Evolutionary conservation across 164 flowering plant genomes (phyloP).

Genomic region (Macadamia tetraphylla): DNA sequence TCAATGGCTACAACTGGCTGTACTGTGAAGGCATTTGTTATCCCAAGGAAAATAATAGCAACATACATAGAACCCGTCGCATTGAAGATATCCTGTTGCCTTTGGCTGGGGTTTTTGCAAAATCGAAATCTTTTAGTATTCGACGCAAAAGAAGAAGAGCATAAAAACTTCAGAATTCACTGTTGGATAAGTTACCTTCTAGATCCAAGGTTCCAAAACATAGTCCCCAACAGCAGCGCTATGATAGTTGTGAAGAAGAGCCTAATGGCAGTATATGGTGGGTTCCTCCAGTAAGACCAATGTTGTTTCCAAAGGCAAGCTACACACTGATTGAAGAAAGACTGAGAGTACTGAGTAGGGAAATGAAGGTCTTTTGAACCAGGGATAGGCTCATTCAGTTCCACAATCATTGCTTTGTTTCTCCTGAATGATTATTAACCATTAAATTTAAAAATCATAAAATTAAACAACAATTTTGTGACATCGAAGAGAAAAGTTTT

Average conservation of each 20-base stretch:
- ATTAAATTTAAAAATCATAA: too few species aligned
- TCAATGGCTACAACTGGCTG: conserved; percentile 39
- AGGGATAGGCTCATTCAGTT: conserved; percentile 27
- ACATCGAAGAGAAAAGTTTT: background rate
- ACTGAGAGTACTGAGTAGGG: conserved; percentile 26
- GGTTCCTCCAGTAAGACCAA: conserved; percentile 40
- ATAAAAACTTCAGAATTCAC: background rate
- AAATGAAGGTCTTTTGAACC: conserved; percentile 29
- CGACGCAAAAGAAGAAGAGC: background rate
- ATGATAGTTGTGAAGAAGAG: conserved; percentile 23
- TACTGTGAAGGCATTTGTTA: conserved; percentile 25
- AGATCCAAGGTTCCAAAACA: conserved; percentile 34
- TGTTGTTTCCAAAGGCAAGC: conserved; percentile 46
- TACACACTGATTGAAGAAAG: conserved; percentile 23
- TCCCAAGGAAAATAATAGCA: conserved; percentile 29
- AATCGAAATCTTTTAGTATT: background rate
- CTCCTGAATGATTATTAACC: conserved; percentile 18
- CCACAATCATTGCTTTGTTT: conserved; percentile 31
- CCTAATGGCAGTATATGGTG: conserved; percentile 29
- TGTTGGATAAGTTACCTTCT: conserved; percentile 15
- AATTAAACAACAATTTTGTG: too few species aligned
- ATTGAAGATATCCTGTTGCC: conserved; percentile 25
- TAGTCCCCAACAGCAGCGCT: conserved; percentile 29
- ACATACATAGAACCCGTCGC: conserved; percentile 28
- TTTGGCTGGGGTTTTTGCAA: conserved; percentile 12